phyloP scores from a whole-genome alignment of 2,329 filamentous ascomycete species.

The Trichoderma oligosporum region DNA sequence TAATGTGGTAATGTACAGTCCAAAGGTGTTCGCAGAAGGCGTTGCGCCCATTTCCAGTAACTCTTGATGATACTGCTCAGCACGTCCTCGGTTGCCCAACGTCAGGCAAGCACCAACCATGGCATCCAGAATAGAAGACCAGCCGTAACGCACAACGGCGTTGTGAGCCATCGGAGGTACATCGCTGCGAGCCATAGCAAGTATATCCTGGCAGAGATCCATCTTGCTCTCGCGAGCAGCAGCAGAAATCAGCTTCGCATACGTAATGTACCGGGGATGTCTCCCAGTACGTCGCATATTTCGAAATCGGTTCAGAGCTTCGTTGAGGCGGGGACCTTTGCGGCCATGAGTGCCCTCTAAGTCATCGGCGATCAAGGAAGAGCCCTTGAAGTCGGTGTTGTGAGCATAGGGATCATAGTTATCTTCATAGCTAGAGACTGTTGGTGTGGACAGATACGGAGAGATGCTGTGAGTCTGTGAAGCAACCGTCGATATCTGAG shows the following conservation, averaged over 20 bases:
- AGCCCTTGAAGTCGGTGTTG: constrained; percentile 90
- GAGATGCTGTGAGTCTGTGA: constrained; percentile 44
- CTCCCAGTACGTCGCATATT: constrained; percentile 91
- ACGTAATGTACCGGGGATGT: constrained; percentile 93
- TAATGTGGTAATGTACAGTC: constrained; percentile 97
- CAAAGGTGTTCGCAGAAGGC: constrained; percentile 95
- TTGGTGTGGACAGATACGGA: constrained; percentile 52
- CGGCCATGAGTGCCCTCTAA: constrained; percentile 76
- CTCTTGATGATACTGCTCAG: constrained; percentile 86
- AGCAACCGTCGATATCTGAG: constrained; percentile 43
- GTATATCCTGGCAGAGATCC: constrained; percentile 78
- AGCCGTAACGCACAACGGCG: constrained; percentile 84
- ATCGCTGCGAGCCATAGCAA: constrained; percentile 84
- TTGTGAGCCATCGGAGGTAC: constrained; percentile 83
- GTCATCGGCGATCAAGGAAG: constrained; percentile 82
- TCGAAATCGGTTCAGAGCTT: constrained; percentile 77
- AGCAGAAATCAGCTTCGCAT: constrained; percentile 89
- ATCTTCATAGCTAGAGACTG: constrained; percentile 67
- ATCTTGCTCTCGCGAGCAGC: constrained; percentile 82
- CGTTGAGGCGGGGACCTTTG: constrained; percentile 68
- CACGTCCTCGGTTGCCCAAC: constrained; percentile 73
- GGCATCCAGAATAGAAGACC: constrained; percentile 92
- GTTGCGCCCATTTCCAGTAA: constrained; percentile 84
- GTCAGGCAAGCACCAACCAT: constrained; percentile 93
- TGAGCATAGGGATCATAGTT: constrained; percentile 86